Conservation (phyloP, 805 yeast genomes). For the Saturnispora kantuleensis region DNA sequence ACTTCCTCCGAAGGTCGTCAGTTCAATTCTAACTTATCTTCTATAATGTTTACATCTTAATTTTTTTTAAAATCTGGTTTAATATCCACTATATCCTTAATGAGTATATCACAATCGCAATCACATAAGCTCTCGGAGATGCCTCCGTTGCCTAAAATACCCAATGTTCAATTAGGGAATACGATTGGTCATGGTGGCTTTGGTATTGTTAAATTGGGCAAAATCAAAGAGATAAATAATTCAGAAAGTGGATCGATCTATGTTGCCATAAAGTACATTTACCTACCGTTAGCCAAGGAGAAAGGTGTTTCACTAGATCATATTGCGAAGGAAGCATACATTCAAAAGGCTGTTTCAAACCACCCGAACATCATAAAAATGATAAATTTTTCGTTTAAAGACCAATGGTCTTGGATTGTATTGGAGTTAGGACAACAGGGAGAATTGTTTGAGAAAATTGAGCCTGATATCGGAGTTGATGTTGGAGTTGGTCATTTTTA, state of each 20-base stretch:
- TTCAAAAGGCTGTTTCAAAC: constrained; percentile 45
- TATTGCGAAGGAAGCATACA: constrained; percentile 42
- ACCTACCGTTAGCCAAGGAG: constrained; percentile 27
- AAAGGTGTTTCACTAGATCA: constrained; percentile 24
- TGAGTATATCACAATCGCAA: constrained; percentile 12
- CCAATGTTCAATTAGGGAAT: constrained; percentile 36
- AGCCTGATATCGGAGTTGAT: constrained; percentile 64
- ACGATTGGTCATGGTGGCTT: constrained; percentile 62
- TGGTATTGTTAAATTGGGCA: constrained; percentile 50
- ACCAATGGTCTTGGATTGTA: constrained; percentile 52
- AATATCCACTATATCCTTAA: neutral
- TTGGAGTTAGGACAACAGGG: constrained; percentile 68
- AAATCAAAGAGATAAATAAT: constrained; percentile 16
- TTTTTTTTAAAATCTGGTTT: neutral
- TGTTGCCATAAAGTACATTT: constrained; percentile 52
- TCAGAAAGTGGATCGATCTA: neutral
- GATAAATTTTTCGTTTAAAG: constrained; percentile 43
- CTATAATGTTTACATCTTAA: neutral
- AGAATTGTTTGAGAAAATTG: constrained; percentile 69
- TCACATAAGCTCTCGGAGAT: constrained; percentile 35
- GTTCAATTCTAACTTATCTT: neutral
- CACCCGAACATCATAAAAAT: constrained; percentile 54
- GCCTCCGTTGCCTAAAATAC: constrained; percentile 39
- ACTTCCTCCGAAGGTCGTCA: neutral
- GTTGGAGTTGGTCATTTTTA: constrained; percentile 59